Evolutionary conservation across 495 filamentous ascomycete genomes (phyloP).

Genomic region (Neurospora sublineolata): DNA sequence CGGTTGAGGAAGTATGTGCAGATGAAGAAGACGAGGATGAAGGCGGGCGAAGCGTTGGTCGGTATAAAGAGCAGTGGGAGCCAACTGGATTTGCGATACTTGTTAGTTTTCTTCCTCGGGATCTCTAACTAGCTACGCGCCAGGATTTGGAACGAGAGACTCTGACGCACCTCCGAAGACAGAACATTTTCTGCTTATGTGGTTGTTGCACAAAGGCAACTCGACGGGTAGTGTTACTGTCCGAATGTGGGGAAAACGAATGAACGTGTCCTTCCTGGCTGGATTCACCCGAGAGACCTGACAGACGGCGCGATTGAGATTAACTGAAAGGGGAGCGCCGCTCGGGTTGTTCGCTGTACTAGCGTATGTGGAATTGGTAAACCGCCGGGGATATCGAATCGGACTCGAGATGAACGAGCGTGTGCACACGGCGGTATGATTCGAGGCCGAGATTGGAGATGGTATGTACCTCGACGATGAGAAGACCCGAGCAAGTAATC

Average conservation of each 20-base stretch:
- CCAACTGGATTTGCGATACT: constrained; percentile 37
- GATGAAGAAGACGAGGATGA: constrained; percentile 82
- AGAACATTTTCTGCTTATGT: constrained; percentile 50
- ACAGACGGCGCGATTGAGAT: neutral
- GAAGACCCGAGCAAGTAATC: neutral
- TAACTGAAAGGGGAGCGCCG: neutral
- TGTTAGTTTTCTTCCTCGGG: neutral
- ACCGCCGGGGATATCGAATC: neutral
- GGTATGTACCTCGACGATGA: neutral
- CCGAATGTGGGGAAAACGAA: neutral
- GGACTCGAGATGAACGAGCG: neutral
- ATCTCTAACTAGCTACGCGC: neutral
- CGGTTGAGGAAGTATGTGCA: constrained; percentile 84
- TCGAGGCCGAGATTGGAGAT: neutral
- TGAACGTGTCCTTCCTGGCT: neutral
- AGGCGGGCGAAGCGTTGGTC: constrained; percentile 69
- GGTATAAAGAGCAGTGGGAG: constrained; percentile 64
- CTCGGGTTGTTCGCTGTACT: neutral
- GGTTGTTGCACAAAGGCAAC: neutral
- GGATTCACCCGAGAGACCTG: neutral
- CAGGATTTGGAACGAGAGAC: neutral
- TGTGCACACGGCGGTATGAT: neutral
- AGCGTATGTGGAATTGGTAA: neutral
- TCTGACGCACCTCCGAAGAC: constrained; percentile 59
- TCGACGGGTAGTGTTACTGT: neutral